Base-by-base conservation (phyloP, 2,329 filamentous ascomycete genomes). In the Trichoderma asperellum region DNA sequence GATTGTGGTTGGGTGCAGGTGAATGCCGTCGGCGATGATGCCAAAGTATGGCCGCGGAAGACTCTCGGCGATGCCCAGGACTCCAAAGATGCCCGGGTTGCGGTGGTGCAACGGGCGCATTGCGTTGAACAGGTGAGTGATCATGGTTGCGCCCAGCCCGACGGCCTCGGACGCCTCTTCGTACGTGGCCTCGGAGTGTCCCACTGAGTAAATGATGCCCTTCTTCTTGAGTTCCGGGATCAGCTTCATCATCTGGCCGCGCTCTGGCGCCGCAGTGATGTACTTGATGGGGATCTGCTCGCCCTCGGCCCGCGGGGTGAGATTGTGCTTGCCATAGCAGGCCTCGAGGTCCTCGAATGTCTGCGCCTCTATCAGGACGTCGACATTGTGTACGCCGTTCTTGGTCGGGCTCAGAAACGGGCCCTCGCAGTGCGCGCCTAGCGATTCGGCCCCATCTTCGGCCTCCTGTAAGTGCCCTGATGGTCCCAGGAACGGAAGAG, bases 101-200 rank as follows among this genome's bases (percentile, higher is more conserved):
- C 94, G 91, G 83, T 97, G 93, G 79, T 96, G 92, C 62, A 97
- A 88, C 16, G 93, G 93, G 0, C 90, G 87, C 94, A 97, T 97
- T 32, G 94, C 94, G 78, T 97, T 97, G 87, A 97, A 97, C 1
- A 97, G 85, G 76, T 97, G 94, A 0, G 94, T 97, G 73, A 97
- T 92, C 92, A 96, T 97, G 60, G 87, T 92, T 2, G 92, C 92
- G 63, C 94, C 94, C 7, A 89, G 85, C n/a, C 83, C 83, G 4
- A 96, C 87, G 24, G 92, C 92, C 5, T 83, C 81, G 4, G 90
- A 88, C 1, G 92, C 93, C 77, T 95, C 86, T 79, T 96, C 92
- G 77, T 95, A 97, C 0, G 91, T 93, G 16, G 93, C 92, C 78
- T 96, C 92, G 0, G 93, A 93, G 81, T 97, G 94, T 8, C 94